Base-by-base conservation (phyloP, 768 basidiomycete species). In the Serendipita sp. region DNA sequence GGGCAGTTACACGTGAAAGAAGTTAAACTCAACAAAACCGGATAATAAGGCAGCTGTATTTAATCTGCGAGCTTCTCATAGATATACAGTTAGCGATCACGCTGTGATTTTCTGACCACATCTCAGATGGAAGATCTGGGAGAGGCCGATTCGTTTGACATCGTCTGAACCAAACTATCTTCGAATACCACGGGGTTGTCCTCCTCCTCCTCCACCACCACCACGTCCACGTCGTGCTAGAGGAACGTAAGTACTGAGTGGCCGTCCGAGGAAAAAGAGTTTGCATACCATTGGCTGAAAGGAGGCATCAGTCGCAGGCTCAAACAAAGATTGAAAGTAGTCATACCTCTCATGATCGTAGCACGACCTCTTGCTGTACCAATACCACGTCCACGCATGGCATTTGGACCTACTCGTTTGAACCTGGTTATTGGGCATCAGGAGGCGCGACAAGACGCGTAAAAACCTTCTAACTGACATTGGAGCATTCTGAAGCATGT, bases 351-450 rank as follows among this genome's bases (percentile, higher is more conserved):
- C 89, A 96, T 93, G 70, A 97, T 97, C 13, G 95, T 98, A 48
- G 95, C 95, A 75, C 95, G 86, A 76, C 95, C 95, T 83, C 95
- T 86, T 56, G 95, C 95, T 72, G 95, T 96, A 71, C 96, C 96
- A 72, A 99, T 99, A 84, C 96, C 96, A 68, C 95, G 83, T 72
- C 96, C 96, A 71, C 90, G 86, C 94, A 97, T 97, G 18, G 93
- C 95, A 73, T 96, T 97, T 7, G 95, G 92, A 44, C 95, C 94
- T 35, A 95, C 91, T 67, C 96, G 87, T 77, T 98, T 99, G 78
- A 99, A 99, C 95, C 95, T 99, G 73, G 44, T 46, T 66, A 47
- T 30, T 10, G 36, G 32, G 8, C 16, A 30, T 16, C 56, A 68
- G 66, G 18, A 68, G 64, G 34, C 28, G 46, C 47, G 62, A 34